phyloP scores from a whole-genome alignment of 768 basidiomycete species.

The Suillus paluster region DNA sequence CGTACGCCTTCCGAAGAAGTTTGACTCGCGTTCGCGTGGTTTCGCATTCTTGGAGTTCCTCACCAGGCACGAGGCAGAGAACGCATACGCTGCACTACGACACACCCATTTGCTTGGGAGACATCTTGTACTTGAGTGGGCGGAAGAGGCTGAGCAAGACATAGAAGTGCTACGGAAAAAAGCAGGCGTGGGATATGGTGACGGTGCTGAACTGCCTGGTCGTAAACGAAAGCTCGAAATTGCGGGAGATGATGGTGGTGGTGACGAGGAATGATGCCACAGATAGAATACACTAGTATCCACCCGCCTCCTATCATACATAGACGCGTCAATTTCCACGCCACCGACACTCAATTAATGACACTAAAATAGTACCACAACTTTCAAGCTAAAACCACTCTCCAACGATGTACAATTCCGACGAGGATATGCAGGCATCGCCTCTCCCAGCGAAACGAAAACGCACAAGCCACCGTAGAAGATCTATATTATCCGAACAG shows the following conservation, averaged over 20 bases:
- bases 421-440: conserved; percentile 2
- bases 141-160: conserved; percentile 80
- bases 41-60: conserved; percentile 98
- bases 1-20: conserved; percentile 89
- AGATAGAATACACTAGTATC: background rate
- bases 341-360: conserved; percentile 8
- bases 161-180: conserved; percentile 77
- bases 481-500: background rate
- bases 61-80: conserved; percentile 87
- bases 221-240: conserved; percentile 72
- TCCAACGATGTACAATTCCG: conserved; percentile 7
- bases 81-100: conserved; percentile 81
- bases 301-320: too few relatives aligned
- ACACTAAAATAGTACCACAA: too few relatives aligned
- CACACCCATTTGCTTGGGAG: conserved; percentile 97
- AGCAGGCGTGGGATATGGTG: conserved; percentile 78
- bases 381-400: background rate
- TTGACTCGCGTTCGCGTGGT: conserved; percentile 86
- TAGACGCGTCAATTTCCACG: conserved; percentile 10
- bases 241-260: conserved; percentile 43
- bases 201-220: conserved; percentile 71
- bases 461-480: conserved; percentile 6
- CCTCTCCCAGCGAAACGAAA: conserved; percentile 13
- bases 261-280: conserved; percentile 26
- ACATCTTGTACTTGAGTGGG: conserved; percentile 96